Evolutionary conservation across 257 asterid species (phyloP), one percentile per base, ranked within the genome.

Genomic region (Fraxinus excelsior): DNA sequence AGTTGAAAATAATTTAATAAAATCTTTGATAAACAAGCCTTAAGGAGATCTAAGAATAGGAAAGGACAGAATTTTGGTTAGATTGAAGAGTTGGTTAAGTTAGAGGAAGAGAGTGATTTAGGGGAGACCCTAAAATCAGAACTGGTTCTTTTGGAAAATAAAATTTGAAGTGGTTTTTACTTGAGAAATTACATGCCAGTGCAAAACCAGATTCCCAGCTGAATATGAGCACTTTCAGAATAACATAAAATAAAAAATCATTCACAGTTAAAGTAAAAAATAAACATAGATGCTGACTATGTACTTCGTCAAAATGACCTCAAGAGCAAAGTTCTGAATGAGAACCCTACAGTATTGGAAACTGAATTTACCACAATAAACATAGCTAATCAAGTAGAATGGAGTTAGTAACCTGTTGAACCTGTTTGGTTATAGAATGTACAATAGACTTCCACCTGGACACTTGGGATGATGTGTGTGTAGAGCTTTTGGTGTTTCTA

Each of bases 401-500:
- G 83, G 32, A 73, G 77, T 81, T 58, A 82, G 96, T 46, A 86
- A 94, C 98, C 97, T 94, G 98, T 58, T 97, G 91, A 83, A 94
- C 96, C 79, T 94, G 98, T 84, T 91, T 94, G 74, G 92, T 87
- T 77, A 94, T 83, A 74, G 97, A 88, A 82, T 89, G 90, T 68
- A 94, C 71, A 29, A 94, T 64, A 73, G 97, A 88, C 84, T 88
- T 92, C 98, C 98, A 92, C 88, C 82, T 90, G 76, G 98, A 89
- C 75, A 84, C 90, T 77, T 85, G 97, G 81, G 96, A 81, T 76
- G 96, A 85, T 76, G 86, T 69, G 23, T 79, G 78, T 21, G 80
- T 79, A 32, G 83, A 70, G 84, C 81, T 84, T 79, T 83, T 86
- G 78, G 83, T 76, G 79, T 88, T 86, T 84, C 78, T 88, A 56